These are phyloP conservation scores for Echinosophora koreensis DNA, from an alignment of 306 rosid species.

Conservation along the genomic window DNA sequence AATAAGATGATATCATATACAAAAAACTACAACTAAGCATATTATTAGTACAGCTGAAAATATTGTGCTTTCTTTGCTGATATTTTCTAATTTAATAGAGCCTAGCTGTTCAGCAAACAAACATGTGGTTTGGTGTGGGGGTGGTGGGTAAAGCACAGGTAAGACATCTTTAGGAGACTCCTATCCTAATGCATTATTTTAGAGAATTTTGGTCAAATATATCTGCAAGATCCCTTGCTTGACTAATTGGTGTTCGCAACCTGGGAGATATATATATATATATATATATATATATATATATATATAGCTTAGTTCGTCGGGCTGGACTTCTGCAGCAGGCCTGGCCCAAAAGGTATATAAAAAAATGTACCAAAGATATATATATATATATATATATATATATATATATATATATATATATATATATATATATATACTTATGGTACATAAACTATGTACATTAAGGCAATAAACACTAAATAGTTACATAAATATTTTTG, in stretches of 20 bases:
- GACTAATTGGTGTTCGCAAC: too few species aligned
- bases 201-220: conserved; percentile 9
- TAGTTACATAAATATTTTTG: not conserved
- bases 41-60: too few species aligned
- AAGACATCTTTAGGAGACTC: not conserved
- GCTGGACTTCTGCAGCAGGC: not conserved
- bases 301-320: not conserved
- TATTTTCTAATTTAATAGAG: not conserved
- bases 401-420: too few species aligned
- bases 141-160: not conserved
- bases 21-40: too few species aligned
- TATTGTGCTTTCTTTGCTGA: conserved; percentile 4
- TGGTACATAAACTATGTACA: not conserved
- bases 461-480: not conserved
- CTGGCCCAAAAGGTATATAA: not conserved
- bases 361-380: not conserved
- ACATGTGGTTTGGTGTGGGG: not conserved
- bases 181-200: not conserved
- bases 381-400: too few species aligned
- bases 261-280: too few species aligned
- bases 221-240: not conserved
- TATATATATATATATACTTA: too few species aligned
- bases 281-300: too few species aligned
- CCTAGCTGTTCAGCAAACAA: conserved; percentile 26
- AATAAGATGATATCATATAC: too few species aligned